Evolutionary conservation across 202 grass and related monocot species (phyloP).

Genomic region (Carex sylvatica): DNA sequence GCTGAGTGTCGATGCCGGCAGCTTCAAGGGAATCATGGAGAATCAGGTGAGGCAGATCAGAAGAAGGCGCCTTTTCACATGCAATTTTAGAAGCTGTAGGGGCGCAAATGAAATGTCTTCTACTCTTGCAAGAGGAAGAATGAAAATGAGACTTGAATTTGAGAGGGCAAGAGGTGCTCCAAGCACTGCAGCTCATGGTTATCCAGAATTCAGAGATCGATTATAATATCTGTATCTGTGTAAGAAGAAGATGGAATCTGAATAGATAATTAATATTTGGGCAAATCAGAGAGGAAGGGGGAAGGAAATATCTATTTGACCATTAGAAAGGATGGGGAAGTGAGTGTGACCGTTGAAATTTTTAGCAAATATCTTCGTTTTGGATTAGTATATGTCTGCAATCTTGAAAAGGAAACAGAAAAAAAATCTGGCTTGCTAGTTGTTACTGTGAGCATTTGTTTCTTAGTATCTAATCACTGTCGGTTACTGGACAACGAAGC

Average conservation of each 20-base stretch:
- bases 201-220: neutral
- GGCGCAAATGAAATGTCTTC: neutral
- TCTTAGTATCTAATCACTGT: too few relatives aligned
- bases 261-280: neutral
- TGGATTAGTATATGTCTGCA: too few relatives aligned
- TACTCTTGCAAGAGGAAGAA: neutral
- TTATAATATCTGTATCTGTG: neutral
- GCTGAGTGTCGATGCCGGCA: constrained; percentile 45
- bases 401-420: too few relatives aligned
- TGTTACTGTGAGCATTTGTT: too few relatives aligned
- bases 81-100: constrained; percentile 15
- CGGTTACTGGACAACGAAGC: too few relatives aligned
- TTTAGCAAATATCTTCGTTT: too few relatives aligned
- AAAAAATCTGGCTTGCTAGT: too few relatives aligned
- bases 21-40: constrained; percentile 74
- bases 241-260: neutral
- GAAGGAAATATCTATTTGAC: too few relatives aligned
- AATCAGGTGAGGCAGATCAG: constrained; percentile 33
- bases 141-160: neutral
- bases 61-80: neutral
- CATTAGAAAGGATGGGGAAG: too few relatives aligned
- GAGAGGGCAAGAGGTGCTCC: constrained; percentile 9
- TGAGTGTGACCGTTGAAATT: too few relatives aligned
- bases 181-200: neutral
- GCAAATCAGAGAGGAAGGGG: too few relatives aligned